Evolutionary conservation across 805 yeast genomes (phyloP).

Genomic region (Metschnikowia koreensis): DNA sequence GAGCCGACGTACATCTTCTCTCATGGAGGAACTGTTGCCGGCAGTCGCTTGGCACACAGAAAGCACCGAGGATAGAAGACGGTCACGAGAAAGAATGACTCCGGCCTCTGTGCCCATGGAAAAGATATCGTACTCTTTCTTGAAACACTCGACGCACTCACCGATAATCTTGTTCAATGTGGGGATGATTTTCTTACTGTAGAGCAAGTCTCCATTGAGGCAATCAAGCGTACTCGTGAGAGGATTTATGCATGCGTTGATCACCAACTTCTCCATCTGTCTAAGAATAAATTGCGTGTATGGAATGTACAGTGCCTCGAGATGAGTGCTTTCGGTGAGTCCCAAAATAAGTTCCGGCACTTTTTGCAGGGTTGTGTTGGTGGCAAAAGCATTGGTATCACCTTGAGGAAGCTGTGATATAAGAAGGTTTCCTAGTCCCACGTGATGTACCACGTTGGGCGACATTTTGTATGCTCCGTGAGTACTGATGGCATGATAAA

Average conservation of each 20-base stretch:
- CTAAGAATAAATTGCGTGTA: slow-evolving; percentile 48
- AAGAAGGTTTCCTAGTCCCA: slow-evolving; percentile 66
- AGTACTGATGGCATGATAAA: slow-evolving; percentile 73
- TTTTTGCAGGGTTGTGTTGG: background rate
- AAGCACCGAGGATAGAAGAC: slow-evolving; percentile 36
- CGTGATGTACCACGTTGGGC: slow-evolving; percentile 47
- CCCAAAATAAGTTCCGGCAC: slow-evolving; percentile 23
- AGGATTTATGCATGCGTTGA: slow-evolving; percentile 83
- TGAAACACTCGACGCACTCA: slow-evolving; percentile 47
- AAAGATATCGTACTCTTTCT: slow-evolving; percentile 27
- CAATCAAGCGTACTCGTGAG: slow-evolving; percentile 76
- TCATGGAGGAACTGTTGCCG: slow-evolving; percentile 67
- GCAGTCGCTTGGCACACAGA: slow-evolving; percentile 40
- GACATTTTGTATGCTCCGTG: slow-evolving; percentile 71
- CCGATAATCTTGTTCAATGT: slow-evolving; percentile 42
- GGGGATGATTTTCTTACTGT: slow-evolving; percentile 30
- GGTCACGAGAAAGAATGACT: slow-evolving; percentile 30
- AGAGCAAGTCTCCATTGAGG: slow-evolving; percentile 69
- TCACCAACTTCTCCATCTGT: slow-evolving; percentile 73
- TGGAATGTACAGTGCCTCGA: slow-evolving; percentile 28
- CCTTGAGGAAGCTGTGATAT: slow-evolving; percentile 53
- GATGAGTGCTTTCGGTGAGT: slow-evolving; percentile 22
- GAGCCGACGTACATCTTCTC: slow-evolving; percentile 57
- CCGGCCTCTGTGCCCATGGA: slow-evolving; percentile 29
- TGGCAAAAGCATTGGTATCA: background rate